Conservation (phyloP, 768 basidiomycete genomes). For the Podaxis sp. region DNA sequence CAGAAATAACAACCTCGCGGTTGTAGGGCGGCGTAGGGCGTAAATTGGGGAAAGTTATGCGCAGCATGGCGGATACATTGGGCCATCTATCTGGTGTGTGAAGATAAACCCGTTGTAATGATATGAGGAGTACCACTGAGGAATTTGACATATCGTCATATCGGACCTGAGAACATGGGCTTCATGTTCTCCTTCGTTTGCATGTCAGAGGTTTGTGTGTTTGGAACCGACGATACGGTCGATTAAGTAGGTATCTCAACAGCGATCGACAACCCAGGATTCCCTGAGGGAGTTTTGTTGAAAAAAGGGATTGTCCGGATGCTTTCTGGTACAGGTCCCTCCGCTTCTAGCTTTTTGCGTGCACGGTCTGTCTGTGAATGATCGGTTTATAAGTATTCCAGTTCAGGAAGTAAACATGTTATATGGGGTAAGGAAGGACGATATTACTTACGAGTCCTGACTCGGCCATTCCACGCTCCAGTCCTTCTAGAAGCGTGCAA, state of each 20-base stretch:
- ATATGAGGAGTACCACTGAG: neutral
- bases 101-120: neutral
- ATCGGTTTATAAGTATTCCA: slow-evolving; percentile 15
- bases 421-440: slow-evolving; percentile 8
- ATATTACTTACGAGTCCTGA: slow-evolving; percentile 53
- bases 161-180: neutral
- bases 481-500: slow-evolving; percentile 85
- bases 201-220: neutral
- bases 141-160: neutral
- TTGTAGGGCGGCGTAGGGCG: neutral
- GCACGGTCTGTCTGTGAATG: slow-evolving; percentile 61
- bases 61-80: neutral
- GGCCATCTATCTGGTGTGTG: neutral
- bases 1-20: slow-evolving; percentile 5
- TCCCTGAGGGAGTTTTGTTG: slow-evolving; percentile 41
- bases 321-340: slow-evolving; percentile 62
- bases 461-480: slow-evolving; percentile 78
- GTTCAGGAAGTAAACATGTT: slow-evolving; percentile 7
- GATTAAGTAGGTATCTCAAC: slow-evolving; percentile 39
- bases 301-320: slow-evolving; percentile 78
- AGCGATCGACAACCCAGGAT: slow-evolving; percentile 32
- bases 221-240: neutral
- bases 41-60: neutral
- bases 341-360: slow-evolving; percentile 58
- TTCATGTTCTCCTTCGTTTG: neutral